phyloP scores from a whole-genome alignment of 2,329 filamentous ascomycete species.

The Blumeria graminis region DNA sequence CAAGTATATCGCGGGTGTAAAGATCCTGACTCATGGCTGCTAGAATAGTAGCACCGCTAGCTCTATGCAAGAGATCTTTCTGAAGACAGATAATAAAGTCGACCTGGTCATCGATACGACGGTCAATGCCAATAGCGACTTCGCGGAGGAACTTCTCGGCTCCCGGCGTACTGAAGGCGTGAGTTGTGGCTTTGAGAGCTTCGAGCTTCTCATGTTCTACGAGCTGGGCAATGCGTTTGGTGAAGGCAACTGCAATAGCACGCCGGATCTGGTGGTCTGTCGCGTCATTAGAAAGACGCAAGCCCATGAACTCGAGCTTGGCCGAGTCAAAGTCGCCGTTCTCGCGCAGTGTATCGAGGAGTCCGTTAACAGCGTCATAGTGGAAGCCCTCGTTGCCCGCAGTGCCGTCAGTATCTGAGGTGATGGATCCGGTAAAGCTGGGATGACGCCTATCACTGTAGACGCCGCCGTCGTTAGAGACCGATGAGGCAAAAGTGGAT shows the following conservation, averaged over 20 bases:
- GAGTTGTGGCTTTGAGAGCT: constrained; percentile 38
- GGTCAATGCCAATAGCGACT: constrained; percentile 37
- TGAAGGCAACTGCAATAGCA: constrained; percentile 66
- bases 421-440: constrained; percentile 51
- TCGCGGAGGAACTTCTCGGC: constrained; percentile 32
- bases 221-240: constrained; percentile 55
- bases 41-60: constrained; percentile 42
- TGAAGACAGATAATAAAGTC: constrained; percentile 70
- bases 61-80: constrained; percentile 44
- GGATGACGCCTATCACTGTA: constrained; percentile 32
- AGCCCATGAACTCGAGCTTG: constrained; percentile 75
- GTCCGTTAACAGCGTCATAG: constrained; percentile 59
- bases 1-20: constrained; percentile 61
- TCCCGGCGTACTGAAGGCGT: constrained; percentile 29
- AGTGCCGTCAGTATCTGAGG: constrained; percentile 29
- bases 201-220: constrained; percentile 29
- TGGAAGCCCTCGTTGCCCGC: constrained; percentile 43
- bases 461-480: constrained; percentile 17
- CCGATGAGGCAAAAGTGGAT: constrained; percentile 35
- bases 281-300: constrained; percentile 79
- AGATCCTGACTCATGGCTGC: constrained; percentile 63
- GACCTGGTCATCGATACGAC: constrained; percentile 48
- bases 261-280: constrained; percentile 72
- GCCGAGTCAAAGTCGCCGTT: constrained; percentile 56
- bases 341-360: constrained; percentile 65